A percentile compares a stretch with the other conserved stretches of the same genome.
These are phyloP conservation scores for Cyclotella distinguenda DNA, from an alignment of 108 stramenopile species.

Conservation along the genomic window DNA sequence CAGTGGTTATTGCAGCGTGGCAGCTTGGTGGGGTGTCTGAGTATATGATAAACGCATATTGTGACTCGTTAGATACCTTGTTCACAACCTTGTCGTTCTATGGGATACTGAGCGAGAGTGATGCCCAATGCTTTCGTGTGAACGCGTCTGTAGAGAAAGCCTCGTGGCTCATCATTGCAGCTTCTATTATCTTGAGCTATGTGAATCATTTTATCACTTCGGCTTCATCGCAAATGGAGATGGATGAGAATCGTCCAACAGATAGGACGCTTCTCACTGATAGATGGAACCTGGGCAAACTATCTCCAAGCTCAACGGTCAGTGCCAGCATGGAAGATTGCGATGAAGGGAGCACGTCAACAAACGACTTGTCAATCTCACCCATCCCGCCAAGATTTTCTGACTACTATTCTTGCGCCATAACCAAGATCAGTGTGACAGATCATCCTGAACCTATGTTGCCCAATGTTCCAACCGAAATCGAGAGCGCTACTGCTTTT, in stretches of 20 bases:
- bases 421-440: background rate
- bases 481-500: slow-evolving; percentile 8
- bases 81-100: slow-evolving; percentile 61
- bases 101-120: slow-evolving; percentile 58
- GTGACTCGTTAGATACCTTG: slow-evolving; percentile 52
- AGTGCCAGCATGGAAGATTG: slow-evolving; percentile 9
- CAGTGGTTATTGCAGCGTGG: slow-evolving; percentile 72
- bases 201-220: slow-evolving; percentile 33
- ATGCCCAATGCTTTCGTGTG: slow-evolving; percentile 80
- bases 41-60: slow-evolving; percentile 75
- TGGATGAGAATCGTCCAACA: slow-evolving; percentile 16
- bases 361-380: background rate
- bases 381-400: slow-evolving; percentile 33
- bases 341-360: background rate
- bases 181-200: slow-evolving; percentile 13
- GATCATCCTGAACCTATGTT: background rate
- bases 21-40: slow-evolving; percentile 71
- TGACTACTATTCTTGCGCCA: slow-evolving; percentile 39
- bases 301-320: slow-evolving; percentile 4
- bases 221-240: slow-evolving; percentile 32
- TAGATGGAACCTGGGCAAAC: slow-evolving; percentile 16
- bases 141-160: slow-evolving; percentile 60
- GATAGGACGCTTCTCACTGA: slow-evolving; percentile 36
- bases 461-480: background rate
- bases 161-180: slow-evolving; percentile 58